A percentile compares a stretch with the other conserved stretches of the same genome.
phyloP scores from a whole-genome alignment of 1,139 yeast species.

The Yamadazyma dendronema region DNA sequence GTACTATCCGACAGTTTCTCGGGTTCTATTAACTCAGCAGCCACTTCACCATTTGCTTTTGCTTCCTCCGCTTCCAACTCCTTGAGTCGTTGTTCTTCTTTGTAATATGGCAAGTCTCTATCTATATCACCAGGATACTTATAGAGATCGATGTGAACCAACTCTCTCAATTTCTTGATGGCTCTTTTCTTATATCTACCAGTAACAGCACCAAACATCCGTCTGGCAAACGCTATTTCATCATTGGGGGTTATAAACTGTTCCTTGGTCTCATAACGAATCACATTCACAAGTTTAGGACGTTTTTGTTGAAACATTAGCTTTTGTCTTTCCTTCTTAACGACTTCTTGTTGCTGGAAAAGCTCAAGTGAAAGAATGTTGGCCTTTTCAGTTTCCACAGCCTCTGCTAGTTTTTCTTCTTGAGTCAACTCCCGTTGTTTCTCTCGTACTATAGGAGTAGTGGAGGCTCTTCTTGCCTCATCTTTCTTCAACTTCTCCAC shows the following conservation, averaged over 20 bases:
- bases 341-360: conserved; percentile 82
- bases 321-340: conserved; percentile 73
- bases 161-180: conserved; percentile 15
- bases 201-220: conserved; percentile 21
- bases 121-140: conserved; percentile 40
- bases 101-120: conserved; percentile 33
- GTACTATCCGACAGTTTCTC: not conserved
- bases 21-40: not conserved
- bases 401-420: conserved; percentile 82
- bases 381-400: conserved; percentile 77
- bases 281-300: conserved; percentile 52
- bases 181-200: conserved; percentile 39
- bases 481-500: conserved; percentile 70
- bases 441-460: conserved; percentile 42
- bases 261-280: conserved; percentile 49
- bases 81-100: conserved; percentile 20
- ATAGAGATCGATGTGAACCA: conserved; percentile 16
- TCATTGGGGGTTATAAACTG: conserved; percentile 47
- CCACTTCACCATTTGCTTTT: conserved; percentile 1
- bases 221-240: conserved; percentile 49
- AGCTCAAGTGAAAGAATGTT: conserved; percentile 71
- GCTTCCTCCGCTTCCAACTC: conserved; percentile 4
- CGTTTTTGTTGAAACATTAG: conserved; percentile 69
- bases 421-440: conserved; percentile 66
- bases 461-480: conserved; percentile 61